phyloP scores from a whole-genome alignment of 2,329 filamentous ascomycete genomes.

The Aspergillus texensis region DNA sequence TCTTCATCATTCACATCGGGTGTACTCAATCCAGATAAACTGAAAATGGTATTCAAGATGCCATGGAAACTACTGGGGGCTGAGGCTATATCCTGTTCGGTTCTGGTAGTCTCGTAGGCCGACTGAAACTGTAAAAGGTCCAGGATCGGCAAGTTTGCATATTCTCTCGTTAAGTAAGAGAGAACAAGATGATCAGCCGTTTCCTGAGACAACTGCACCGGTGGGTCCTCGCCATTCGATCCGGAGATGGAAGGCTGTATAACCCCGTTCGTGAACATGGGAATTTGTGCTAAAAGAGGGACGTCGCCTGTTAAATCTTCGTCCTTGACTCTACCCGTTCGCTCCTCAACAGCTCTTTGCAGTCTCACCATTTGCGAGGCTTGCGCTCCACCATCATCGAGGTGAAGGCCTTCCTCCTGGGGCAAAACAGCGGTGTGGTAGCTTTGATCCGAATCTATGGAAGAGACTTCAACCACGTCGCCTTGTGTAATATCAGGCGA shows the following conservation, averaged over 20 bases:
- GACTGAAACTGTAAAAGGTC: constrained; percentile 21
- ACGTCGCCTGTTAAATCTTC: constrained; percentile 7
- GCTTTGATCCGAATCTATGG: constrained; percentile 10
- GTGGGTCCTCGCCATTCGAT: neutral
- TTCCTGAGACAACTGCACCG: constrained; percentile 16
- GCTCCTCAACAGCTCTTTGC: constrained; percentile 8
- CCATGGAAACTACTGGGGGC: constrained; percentile 19
- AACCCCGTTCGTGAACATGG: neutral
- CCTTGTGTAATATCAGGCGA: neutral
- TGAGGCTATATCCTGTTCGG: constrained; percentile 4
- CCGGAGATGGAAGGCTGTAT: neutral
- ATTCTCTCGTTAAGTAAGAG: constrained; percentile 27
- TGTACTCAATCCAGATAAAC: constrained; percentile 19
- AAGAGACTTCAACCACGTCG: constrained; percentile 5
- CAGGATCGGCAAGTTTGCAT: constrained; percentile 30
- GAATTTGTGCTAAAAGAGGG: neutral
- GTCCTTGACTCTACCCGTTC: constrained; percentile 12
- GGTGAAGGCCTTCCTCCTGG: neutral
- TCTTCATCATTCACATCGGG: constrained; percentile 10
- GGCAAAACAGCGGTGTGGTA: constrained; percentile 9
- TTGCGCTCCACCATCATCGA: neutral
- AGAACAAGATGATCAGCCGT: constrained; percentile 21
- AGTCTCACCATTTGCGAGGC: constrained; percentile 5
- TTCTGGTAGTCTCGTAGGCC: constrained; percentile 17
- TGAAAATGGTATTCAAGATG: constrained; percentile 24